phyloP scores from a whole-genome alignment of 345 rosid genomes.

The Rhodomyrtus tomentosa region DNA sequence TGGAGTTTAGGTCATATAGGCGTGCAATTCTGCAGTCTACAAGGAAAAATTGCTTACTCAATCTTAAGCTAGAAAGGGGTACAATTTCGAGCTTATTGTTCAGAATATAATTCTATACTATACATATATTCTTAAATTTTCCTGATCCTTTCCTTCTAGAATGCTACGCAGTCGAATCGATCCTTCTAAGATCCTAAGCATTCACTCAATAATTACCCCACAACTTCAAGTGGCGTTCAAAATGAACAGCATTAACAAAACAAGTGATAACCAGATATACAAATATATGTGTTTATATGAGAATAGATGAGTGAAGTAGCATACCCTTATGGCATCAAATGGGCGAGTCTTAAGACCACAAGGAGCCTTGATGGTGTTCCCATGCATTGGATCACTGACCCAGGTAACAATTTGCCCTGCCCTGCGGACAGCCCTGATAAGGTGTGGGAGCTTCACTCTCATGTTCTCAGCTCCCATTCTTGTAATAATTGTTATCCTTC shows the following conservation, averaged over 20 bases:
- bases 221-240: neutral
- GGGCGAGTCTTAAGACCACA: slow-evolving; percentile 43
- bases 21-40: no score
- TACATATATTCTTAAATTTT: neutral
- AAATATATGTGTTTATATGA: no score
- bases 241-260: neutral
- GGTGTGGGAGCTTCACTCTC: slow-evolving; percentile 37
- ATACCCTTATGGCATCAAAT: slow-evolving; percentile 25
- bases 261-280: no score
- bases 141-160: neutral
- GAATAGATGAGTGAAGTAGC: neutral
- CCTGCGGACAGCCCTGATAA: slow-evolving; percentile 31
- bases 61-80: neutral
- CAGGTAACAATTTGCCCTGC: slow-evolving; percentile 36
- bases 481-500: slow-evolving; percentile 29
- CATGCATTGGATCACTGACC: slow-evolving; percentile 46
- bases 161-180: neutral
- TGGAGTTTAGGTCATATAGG: no score
- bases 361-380: slow-evolving; percentile 39
- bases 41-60: no score
- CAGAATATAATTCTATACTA: neutral
- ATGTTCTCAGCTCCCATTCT: slow-evolving; percentile 48
- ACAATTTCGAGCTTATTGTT: neutral
- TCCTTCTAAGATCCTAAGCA: neutral
- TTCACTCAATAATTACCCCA: neutral